Conservation (phyloP, 495 filamentous ascomycete species). For the Lophiostoma macrostomum region DNA sequence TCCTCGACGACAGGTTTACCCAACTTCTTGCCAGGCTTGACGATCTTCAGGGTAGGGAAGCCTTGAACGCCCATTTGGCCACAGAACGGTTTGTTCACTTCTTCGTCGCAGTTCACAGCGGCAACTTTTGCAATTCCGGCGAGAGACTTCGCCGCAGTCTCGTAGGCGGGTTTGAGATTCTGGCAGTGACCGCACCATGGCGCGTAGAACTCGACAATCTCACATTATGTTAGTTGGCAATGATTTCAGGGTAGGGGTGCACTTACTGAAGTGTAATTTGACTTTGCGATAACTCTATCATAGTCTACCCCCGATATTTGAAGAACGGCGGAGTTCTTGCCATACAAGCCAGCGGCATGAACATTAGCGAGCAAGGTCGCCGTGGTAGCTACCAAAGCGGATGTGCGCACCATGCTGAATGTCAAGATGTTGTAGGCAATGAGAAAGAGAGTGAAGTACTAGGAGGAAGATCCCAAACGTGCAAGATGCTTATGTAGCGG, state of each 20-base stretch:
- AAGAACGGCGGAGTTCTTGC: constrained; percentile 81
- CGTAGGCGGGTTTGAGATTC: constrained; percentile 91
- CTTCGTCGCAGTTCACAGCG: constrained; percentile 93
- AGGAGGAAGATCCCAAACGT: too few relatives aligned
- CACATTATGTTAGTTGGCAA: constrained; percentile 21
- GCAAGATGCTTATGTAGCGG: constrained; percentile 14
- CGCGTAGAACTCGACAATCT: constrained; percentile 85
- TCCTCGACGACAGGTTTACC: constrained; percentile 87
- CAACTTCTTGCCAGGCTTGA: constrained; percentile 76
- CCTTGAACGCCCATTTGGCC: constrained; percentile 86
- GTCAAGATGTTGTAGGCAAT: neutral
- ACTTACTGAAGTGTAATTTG: constrained; percentile 87
- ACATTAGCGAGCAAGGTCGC: constrained; percentile 55
- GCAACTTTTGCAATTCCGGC: constrained; percentile 90
- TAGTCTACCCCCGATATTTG: constrained; percentile 83
- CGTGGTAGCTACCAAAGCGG: constrained; percentile 43
- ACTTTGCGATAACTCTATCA: constrained; percentile 78
- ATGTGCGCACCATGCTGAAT: constrained; percentile 39
- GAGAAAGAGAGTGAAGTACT: neutral
- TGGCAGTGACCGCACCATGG: constrained; percentile 97
- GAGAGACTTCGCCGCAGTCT: constrained; percentile 86
- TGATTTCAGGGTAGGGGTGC: neutral
- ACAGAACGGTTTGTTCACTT: constrained; percentile 87
- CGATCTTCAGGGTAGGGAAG: constrained; percentile 95
- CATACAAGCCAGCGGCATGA: constrained; percentile 71